Conservation (phyloP, 345 rosid species). For the Barbarea vulgaris region DNA sequence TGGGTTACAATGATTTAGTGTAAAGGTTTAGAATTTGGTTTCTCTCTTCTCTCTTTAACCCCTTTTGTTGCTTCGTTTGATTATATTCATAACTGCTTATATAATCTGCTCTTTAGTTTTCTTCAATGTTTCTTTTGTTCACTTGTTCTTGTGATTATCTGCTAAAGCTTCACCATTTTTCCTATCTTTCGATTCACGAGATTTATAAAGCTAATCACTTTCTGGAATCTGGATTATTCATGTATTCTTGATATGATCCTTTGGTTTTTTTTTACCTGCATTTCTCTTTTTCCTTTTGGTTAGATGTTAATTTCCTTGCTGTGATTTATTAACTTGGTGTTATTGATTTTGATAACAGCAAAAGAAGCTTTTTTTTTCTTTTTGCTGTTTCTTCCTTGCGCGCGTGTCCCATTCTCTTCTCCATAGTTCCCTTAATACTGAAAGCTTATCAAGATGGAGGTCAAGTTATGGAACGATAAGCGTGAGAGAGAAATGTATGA, state of each 20-base stretch:
- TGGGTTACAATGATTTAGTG: constrained; percentile 42
- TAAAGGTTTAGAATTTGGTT: constrained; percentile 16
- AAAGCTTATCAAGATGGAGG: constrained; percentile 62
- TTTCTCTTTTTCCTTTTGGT: neutral
- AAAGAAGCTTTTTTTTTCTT: constrained; percentile 44
- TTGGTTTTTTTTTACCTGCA: neutral
- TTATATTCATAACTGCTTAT: neutral
- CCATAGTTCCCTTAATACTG: constrained; percentile 48
- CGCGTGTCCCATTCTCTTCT: constrained; percentile 99
- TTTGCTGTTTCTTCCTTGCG: constrained; percentile 53
- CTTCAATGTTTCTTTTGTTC: neutral
- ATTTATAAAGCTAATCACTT: neutral
- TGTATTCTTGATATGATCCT: neutral
- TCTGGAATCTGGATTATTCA: neutral
- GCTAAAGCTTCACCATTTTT: constrained; percentile 13
- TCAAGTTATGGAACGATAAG: constrained; percentile 94
- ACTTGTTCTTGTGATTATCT: constrained; percentile 7
- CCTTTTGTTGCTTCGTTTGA: constrained; percentile 1
- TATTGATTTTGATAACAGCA: constrained; percentile 37
- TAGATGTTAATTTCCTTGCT: neutral
- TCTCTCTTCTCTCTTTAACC: constrained; percentile 7
- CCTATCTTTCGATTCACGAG: neutral
- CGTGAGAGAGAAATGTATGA: constrained; percentile 97
- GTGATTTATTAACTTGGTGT: constrained; percentile 13
- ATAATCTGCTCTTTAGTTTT: neutral